A percentile compares a stretch with the other conserved stretches of the same genome.
Evolutionary conservation across 495 filamentous ascomycete species (phyloP).

Genomic region (Entonaema liquescens): DNA sequence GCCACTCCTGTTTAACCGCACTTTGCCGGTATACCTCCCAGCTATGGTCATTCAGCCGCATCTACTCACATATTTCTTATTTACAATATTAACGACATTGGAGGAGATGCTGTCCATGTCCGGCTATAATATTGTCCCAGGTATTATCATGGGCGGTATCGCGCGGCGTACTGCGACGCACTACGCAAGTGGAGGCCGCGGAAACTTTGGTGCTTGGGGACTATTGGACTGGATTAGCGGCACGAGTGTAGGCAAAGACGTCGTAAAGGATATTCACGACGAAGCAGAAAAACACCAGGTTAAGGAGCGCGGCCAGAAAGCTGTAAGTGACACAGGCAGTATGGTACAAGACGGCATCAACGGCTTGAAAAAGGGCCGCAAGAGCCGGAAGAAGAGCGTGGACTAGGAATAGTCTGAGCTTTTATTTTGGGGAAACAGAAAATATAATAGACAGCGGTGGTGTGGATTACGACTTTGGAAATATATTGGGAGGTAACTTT

Average conservation of each 20-base stretch:
- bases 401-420: constrained; percentile 44
- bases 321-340: constrained; percentile 47
- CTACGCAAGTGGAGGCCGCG: constrained; percentile 64
- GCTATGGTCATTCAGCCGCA: constrained; percentile 72
- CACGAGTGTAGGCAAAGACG: constrained; percentile 68
- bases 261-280: constrained; percentile 62
- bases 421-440: not conserved
- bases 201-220: constrained; percentile 83
- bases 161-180: constrained; percentile 75
- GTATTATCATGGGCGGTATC: constrained; percentile 78
- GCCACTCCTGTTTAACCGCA: constrained; percentile 72
- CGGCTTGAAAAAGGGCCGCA: constrained; percentile 48
- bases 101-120: constrained; percentile 81
- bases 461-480: not conserved
- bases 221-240: constrained; percentile 78
- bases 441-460: not conserved
- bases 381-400: constrained; percentile 41
- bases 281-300: constrained; percentile 69
- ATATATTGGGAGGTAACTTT: not conserved
- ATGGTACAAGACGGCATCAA: constrained; percentile 50
- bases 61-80: constrained; percentile 79
- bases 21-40: constrained; percentile 78
- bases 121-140: constrained; percentile 79
- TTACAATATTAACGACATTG: constrained; percentile 70
- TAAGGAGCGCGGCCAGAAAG: constrained; percentile 56